Conservation (phyloP, 148 eudicot species). For the Cornus controversa region DNA sequence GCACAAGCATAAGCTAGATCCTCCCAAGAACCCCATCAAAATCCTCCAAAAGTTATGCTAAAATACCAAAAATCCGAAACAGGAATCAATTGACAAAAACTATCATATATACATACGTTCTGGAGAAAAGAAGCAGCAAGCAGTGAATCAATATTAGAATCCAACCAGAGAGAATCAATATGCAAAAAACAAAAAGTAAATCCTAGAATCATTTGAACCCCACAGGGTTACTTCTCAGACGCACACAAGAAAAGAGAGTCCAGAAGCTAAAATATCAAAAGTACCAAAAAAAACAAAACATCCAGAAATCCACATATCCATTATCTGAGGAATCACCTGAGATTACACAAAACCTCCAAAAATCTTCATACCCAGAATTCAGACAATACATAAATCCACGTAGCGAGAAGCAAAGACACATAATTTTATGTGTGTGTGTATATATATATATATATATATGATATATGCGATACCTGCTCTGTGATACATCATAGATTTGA, state of each 20-base stretch:
- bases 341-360: background rate
- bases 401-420: background rate
- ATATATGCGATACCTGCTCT: conserved; percentile 65
- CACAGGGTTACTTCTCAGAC: background rate
- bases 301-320: background rate
- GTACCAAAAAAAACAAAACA: background rate
- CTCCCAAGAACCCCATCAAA: background rate
- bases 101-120: background rate
- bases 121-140: background rate
- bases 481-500: conserved; percentile 97
- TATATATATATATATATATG: too few relatives aligned
- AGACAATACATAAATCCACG: background rate
- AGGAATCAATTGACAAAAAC: background rate
- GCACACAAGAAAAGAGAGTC: too few relatives aligned
- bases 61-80: background rate
- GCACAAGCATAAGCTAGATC: background rate
- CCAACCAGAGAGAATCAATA: background rate
- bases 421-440: too few relatives aligned
- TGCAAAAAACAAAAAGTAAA: background rate
- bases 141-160: background rate
- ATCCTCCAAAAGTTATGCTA: background rate
- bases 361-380: background rate
- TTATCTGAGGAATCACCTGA: background rate
- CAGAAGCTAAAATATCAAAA: too few relatives aligned
- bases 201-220: background rate